Percentiles rank a stretch among this genome's conserved stretches.
Evolutionary conservation across 2,329 filamentous ascomycete species (phyloP).

Genomic region (Sporothrix dimorphospora): DNA sequence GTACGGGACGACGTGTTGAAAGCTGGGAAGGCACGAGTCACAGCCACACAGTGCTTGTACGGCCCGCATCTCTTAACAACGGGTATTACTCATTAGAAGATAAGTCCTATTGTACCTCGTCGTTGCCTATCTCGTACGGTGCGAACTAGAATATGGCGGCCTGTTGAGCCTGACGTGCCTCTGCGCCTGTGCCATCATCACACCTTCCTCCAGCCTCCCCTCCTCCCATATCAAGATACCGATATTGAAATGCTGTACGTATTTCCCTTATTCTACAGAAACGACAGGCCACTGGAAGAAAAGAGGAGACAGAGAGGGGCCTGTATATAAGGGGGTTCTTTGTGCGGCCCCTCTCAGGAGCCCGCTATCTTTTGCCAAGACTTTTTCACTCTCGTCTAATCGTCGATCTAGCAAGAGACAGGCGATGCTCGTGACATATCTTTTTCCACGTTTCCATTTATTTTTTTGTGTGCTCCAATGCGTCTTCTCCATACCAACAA

Average conservation of each 20-base stretch:
- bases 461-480: neutral
- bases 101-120: neutral
- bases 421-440: neutral
- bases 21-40: neutral
- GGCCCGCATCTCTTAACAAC: neutral
- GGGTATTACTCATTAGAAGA: conserved; percentile 12
- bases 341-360: conserved; percentile 1
- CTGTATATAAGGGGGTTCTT: neutral
- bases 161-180: neutral
- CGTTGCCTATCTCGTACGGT: neutral
- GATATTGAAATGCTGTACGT: conserved; percentile 5
- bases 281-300: neutral
- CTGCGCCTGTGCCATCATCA: neutral
- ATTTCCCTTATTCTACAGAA: conserved; percentile 20
- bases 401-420: conserved; percentile 13
- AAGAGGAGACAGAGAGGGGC: conserved; percentile 17
- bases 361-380: conserved; percentile 18
- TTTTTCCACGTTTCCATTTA: conserved; percentile 4
- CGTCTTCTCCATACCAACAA: neutral
- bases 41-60: neutral
- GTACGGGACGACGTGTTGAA: neutral
- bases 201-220: neutral
- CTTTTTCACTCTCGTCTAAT: conserved; percentile 5
- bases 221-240: conserved; percentile 10
- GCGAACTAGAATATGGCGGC: neutral